Conservation (phyloP, 1,284 basidiomycete genomes). For the Cutaneotrichosporon sp. region DNA sequence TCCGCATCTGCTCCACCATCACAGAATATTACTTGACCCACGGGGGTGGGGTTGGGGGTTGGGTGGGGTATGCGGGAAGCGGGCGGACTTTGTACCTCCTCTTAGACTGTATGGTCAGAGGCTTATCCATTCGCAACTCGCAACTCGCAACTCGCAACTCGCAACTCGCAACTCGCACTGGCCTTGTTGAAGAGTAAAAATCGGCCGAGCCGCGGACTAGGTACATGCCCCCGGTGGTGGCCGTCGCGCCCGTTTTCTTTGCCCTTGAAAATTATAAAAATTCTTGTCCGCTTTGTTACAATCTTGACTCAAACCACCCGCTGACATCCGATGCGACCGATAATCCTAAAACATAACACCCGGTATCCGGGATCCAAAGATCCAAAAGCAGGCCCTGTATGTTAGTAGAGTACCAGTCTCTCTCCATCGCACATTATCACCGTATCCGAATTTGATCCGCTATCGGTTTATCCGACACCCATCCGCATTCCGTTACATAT, state of each 20-base stretch:
- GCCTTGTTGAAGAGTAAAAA: not conserved
- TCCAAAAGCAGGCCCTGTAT: not conserved
- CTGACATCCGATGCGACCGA: not conserved
- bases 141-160: too few relatives aligned
- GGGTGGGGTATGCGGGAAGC: too few relatives aligned
- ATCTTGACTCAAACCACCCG: not conserved
- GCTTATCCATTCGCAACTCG: too few relatives aligned
- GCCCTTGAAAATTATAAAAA: not conserved
- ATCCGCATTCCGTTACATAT: not conserved
- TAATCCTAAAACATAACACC: too few relatives aligned
- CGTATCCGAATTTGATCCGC: not conserved
- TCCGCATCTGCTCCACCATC: not conserved
- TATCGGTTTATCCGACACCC: not conserved
- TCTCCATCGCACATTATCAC: not conserved
- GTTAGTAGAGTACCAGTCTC: too few relatives aligned
- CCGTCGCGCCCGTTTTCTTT: not conserved
- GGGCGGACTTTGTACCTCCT: too few relatives aligned
- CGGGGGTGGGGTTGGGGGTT: too few relatives aligned
- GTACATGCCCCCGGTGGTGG: not conserved
- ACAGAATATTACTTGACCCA: too few relatives aligned
- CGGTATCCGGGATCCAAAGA: too few relatives aligned
- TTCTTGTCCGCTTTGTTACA: not conserved
- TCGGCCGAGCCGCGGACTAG: not conserved
- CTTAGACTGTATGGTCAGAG: too few relatives aligned
- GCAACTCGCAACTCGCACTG: too few relatives aligned